Conservation (phyloP, 2,329 filamentous ascomycete genomes). For the Berkeleyomyces basicola region DNA sequence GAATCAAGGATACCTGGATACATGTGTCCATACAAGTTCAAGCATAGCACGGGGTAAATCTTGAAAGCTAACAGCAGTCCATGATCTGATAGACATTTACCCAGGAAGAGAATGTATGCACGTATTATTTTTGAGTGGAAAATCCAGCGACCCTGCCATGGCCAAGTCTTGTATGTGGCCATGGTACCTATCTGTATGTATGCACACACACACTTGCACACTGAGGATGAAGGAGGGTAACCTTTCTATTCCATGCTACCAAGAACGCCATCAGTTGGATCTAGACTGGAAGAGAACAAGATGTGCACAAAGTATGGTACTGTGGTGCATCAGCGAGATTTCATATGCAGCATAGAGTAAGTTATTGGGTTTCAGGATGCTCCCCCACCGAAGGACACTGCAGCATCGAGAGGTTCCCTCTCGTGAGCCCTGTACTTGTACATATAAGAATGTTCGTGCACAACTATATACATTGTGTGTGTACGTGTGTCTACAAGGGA, state of each 20-base stretch:
- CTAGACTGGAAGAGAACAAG: neutral
- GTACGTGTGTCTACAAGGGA: neutral
- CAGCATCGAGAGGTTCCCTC: neutral
- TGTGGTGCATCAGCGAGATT: neutral
- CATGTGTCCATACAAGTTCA: no score
- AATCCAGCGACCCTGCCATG: no score
- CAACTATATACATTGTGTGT: neutral
- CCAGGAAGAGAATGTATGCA: no score
- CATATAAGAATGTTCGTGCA: neutral
- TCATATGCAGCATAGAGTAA: neutral
- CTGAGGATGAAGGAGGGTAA: neutral
- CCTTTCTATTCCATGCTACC: neutral
- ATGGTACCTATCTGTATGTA: neutral
- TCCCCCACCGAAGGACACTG: neutral
- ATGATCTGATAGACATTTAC: no score
- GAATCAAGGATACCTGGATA: neutral
- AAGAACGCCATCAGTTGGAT: neutral
- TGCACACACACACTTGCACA: neutral
- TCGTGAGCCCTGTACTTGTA: neutral
- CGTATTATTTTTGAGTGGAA: no score
- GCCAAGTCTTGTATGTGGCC: neutral
- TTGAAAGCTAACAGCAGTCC: no score
- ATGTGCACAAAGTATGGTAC: constrained; percentile 1
- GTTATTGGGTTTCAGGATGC: constrained; percentile 1
- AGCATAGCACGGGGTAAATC: no score